Base-by-base conservation (phyloP, 202 grass and related monocot genomes). In the Musa balbisiana region DNA sequence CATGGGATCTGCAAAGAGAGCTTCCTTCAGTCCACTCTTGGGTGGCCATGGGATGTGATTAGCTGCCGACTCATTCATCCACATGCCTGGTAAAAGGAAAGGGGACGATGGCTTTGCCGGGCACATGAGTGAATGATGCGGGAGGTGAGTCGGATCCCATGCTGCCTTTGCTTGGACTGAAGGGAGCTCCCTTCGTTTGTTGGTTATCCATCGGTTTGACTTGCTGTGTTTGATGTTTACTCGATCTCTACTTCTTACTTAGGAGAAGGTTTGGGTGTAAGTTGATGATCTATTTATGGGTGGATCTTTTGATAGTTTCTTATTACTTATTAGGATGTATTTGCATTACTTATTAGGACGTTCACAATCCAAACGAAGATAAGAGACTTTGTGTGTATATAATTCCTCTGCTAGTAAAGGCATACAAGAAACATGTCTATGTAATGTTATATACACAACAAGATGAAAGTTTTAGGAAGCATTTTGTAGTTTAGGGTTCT, bases 21-120 rank as follows among this genome's bases (percentile, higher is more conserved):
- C 94, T 90, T 98, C 88, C 94, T 98, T 98, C 91, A 89, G 94
- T 89, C 88, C 94, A 98, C 94, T 92, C 87, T 94, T 64, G 72
- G 90, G 27, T 69, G 83, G 81, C 85, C 73, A 49, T 53, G 58
- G 80, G 84, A 64, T 98, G 84, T 79, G 91, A 92, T 91, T 98
- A 93, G 86, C 94, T 98, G 94, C 94, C 94, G 94, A 93, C 83
- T 98, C 94, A 98, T 98, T 98, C 94, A 94, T 82, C 83, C 91
- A 98, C 78, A 81, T 98, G 77, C 88, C 71, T 86, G 94, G 91
- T 72, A 49, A 60, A 65, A 65, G 55, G 76, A 49, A 60, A 65
- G 55, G 55, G 76, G 64, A 73, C 13, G 54, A 52, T 49, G 49
- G 51, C 52, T 81, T 62, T 66, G 84, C 94, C 93, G 87, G 75